Evolutionary conservation across 345 rosid species (phyloP).

Genomic region (Conringia planisiliqua): DNA sequence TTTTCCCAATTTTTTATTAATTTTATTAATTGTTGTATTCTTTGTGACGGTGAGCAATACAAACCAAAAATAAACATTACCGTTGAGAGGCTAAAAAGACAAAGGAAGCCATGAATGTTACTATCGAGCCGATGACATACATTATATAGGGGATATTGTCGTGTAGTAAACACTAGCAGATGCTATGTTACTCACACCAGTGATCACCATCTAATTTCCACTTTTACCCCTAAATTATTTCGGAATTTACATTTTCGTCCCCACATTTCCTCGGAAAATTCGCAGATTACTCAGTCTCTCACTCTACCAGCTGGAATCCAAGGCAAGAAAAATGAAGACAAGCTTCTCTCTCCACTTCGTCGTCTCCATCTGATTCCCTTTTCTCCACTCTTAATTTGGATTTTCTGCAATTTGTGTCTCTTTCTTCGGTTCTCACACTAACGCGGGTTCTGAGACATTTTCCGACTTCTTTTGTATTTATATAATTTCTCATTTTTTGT

Average conservation of each 20-base stretch:
- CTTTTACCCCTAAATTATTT: neutral
- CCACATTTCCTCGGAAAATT: constrained; percentile 11
- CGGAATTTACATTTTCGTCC: neutral
- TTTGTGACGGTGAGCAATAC: no score
- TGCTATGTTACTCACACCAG: neutral
- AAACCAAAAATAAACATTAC: neutral
- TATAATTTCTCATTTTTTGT: neutral
- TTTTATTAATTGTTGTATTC: no score
- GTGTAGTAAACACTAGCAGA: neutral
- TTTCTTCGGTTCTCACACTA: neutral
- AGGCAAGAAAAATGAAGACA: constrained; percentile 12
- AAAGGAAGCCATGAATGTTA: constrained; percentile 4
- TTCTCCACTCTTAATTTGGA: constrained; percentile 15
- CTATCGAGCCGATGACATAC: neutral
- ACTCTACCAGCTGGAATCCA: constrained; percentile 36
- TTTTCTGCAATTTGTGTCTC: constrained; percentile 27
- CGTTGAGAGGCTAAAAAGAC: neutral
- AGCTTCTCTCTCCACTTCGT: constrained; percentile 14
- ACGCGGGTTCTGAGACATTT: neutral
- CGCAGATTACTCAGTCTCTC: constrained; percentile 6
- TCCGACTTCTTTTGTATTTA: neutral
- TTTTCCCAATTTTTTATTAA: no score
- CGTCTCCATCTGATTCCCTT: neutral
- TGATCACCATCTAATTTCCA: neutral
- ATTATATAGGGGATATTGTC: neutral